phyloP scores from a whole-genome alignment of 495 filamentous ascomycete species.

The Chaetomium cochliodes region DNA sequence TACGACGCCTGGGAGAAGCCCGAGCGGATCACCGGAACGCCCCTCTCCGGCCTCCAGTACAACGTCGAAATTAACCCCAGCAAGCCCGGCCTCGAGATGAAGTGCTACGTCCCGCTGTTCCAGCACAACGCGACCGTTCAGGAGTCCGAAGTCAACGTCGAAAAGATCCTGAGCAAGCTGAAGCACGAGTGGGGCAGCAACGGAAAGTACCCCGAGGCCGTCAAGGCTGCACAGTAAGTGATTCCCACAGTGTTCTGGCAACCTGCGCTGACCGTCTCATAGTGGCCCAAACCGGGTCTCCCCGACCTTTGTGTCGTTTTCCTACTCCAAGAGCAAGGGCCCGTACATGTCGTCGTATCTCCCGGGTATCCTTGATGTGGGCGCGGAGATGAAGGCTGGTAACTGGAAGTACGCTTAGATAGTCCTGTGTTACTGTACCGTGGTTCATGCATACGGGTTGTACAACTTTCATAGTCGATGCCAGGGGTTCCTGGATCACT shows the following conservation, averaged over 20 bases:
- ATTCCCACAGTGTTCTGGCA: neutral
- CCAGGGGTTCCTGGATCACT: too few species aligned
- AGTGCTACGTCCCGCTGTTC: conserved; percentile 17
- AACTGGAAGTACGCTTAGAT: conserved; percentile 8
- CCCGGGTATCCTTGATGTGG: neutral
- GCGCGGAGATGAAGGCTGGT: conserved; percentile 3
- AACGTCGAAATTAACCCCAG: conserved; percentile 14
- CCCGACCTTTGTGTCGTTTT: conserved; percentile 14
- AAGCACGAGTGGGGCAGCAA: conserved; percentile 9
- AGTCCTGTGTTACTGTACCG: neutral
- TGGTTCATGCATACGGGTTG: neutral
- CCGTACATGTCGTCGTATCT: conserved; percentile 12
- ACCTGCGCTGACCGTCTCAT: neutral
- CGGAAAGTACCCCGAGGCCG: conserved; percentile 9
- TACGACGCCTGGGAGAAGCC: conserved; percentile 15
- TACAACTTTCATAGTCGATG: neutral
- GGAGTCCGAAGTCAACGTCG: conserved; percentile 10
- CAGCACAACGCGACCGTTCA: conserved; percentile 4
- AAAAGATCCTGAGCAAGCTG: conserved; percentile 5
- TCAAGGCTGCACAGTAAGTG: conserved; percentile 6
- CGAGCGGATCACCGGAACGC: conserved; percentile 1
- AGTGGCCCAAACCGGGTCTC: conserved; percentile 9
- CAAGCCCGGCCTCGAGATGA: conserved; percentile 12
- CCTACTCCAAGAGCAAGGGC: conserved; percentile 15
- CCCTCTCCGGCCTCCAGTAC: conserved; percentile 11